Base-by-base conservation (phyloP, 345 rosid genomes). In the Rhizophora apiculata region DNA sequence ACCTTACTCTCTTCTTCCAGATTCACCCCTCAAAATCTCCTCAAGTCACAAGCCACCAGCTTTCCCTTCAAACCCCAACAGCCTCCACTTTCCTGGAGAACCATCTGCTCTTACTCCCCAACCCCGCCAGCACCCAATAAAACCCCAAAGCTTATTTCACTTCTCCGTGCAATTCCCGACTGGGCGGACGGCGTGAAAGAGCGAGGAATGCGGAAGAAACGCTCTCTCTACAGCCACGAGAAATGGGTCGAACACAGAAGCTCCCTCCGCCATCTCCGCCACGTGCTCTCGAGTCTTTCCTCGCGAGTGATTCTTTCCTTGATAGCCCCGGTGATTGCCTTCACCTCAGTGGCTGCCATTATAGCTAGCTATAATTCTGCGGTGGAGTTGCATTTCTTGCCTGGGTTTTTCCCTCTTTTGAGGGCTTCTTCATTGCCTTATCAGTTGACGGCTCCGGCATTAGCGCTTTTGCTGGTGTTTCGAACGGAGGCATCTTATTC, bases 401-500 rank as follows among this genome's bases (percentile, higher is more conserved):
- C 98, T 11, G 77, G 32, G 24, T 82, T 86, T 54, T 84, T 89
- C 78, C 97, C 93, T 0, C 78, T 91, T 9, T 71, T 94, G 62
- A 84, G 90, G 76, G 82, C 97, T 5, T 94, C 97, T 59, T 70
- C 97, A 31, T 75, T 94, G 78, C 98, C 97, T 1, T 89, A 89
- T 72, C 95, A 94, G 85, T 67, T 94, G 26, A 91, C 97, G 0
- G 97, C 96, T 34, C 89, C 98, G 7, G 97, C 97, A 46, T 70
- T 94, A 80, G 98, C 98, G 48, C 79, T 94, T 80, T 86, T 94
- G 77, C 69, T 94, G 48, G 98, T 91, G 51, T 94, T 94, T 54
- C 79, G 98, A 68, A 94, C 96, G 0, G 98, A 94, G 84, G 97
- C 98, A 26, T 91, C 98, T 16, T 94, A 91, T 79, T 91, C 98